Conservation (phyloP, 345 rosid genomes). For the Rhodomyrtus tomentosa region DNA sequence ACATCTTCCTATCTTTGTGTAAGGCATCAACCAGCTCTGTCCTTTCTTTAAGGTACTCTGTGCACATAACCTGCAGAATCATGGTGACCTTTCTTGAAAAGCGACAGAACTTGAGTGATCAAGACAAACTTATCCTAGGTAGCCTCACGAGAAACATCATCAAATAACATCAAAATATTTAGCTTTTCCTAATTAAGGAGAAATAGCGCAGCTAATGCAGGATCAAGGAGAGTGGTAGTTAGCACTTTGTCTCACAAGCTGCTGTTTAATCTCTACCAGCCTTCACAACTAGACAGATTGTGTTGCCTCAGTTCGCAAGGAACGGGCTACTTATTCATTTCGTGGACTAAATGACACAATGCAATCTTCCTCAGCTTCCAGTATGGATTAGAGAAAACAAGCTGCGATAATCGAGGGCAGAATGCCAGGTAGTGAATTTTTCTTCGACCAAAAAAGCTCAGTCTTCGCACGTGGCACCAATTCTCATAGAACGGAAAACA, state of each 20-base stretch:
- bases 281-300: neutral
- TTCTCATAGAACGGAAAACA: neutral
- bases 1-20: slow-evolving; percentile 4
- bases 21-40: slow-evolving; percentile 7
- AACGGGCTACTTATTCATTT: neutral
- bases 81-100: neutral
- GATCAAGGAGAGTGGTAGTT: neutral
- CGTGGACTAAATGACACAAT: neutral
- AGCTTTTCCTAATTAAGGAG: neutral
- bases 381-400: neutral
- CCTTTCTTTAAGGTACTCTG: neutral
- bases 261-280: neutral
- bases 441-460: neutral
- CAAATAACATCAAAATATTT: neutral
- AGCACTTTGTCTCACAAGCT: neutral
- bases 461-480: neutral
- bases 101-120: neutral
- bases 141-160: neutral
- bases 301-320: neutral
- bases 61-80: slow-evolving; percentile 3
- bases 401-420: neutral
- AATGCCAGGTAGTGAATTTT: neutral
- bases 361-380: neutral
- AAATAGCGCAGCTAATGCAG: neutral
- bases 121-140: neutral